Percentiles rank a stretch among this genome's conserved stretches.
Conservation (phyloP, 169 alveolate genomes). For the Cryptosporidium bovis region DNA sequence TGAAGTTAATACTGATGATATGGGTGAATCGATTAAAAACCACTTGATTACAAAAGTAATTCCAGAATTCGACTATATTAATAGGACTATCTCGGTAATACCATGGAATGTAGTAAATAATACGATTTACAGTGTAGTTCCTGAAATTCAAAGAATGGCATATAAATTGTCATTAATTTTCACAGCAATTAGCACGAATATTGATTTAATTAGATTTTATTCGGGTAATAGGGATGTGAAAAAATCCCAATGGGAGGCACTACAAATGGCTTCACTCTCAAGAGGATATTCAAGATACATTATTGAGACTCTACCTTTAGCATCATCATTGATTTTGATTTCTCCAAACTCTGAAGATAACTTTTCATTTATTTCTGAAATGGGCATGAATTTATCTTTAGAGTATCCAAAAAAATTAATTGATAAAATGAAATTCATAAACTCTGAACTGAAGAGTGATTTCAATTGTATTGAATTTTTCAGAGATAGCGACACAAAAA, state of each 20-base stretch:
- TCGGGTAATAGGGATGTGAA: conserved; percentile 21
- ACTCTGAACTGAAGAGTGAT: not conserved
- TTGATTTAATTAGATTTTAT: conserved; percentile 12
- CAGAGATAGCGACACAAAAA: not conserved
- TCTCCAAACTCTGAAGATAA: conserved; percentile 19
- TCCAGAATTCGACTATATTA: conserved; percentile 46
- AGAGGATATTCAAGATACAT: conserved; percentile 56
- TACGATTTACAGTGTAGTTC: not conserved
- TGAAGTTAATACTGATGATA: conserved; percentile 24
- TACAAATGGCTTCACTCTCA: conserved; percentile 66
- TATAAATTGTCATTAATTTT: conserved; percentile 23
- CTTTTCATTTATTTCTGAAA: conserved; percentile 13
- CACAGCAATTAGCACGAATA: conserved; percentile 35
- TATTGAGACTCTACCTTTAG: conserved; percentile 35
- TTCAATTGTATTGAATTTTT: conserved; percentile 50
- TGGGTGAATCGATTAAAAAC: conserved; percentile 9
- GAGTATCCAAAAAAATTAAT: conserved; percentile 18
- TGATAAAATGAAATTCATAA: not conserved
- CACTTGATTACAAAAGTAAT: conserved; percentile 45
- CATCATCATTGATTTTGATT: conserved; percentile 3
- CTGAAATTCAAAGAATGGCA: conserved; percentile 33
- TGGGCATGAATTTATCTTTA: not conserved
- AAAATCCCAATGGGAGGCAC: conserved; percentile 36
- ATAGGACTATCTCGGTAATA: conserved; percentile 50
- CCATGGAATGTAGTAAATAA: conserved; percentile 55